Conservation (phyloP, 306 rosid species). For the Rosa rugosa region DNA sequence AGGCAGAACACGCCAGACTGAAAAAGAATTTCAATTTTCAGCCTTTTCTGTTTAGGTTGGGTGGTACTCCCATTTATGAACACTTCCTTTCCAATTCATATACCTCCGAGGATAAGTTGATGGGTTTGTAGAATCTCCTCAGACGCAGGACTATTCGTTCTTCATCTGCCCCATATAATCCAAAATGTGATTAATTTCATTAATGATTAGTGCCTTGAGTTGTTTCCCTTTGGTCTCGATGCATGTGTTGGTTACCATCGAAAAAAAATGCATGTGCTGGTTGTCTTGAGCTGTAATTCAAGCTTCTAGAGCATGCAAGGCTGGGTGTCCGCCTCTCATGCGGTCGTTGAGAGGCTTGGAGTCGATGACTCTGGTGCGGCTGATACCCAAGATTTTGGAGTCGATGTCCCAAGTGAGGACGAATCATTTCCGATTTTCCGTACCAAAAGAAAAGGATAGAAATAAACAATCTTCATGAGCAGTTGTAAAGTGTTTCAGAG, state of each 20-base stretch:
- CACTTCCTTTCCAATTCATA: constrained; percentile 40
- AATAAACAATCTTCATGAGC: too few species aligned
- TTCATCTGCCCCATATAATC: constrained; percentile 9
- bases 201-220: constrained; percentile 23
- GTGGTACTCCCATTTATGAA: constrained; percentile 38
- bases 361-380: constrained; percentile 43
- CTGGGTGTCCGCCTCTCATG: constrained; percentile 38
- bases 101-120: constrained; percentile 41
- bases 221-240: constrained; percentile 40
- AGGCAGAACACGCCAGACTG: constrained; percentile 30
- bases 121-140: constrained; percentile 33
- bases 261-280: constrained; percentile 12
- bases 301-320: constrained; percentile 34
- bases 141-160: constrained; percentile 25
- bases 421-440: too few species aligned
- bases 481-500: too few species aligned
- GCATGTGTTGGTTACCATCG: background rate
- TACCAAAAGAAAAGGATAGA: too few species aligned
- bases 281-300: constrained; percentile 38
- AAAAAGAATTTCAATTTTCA: constrained; percentile 32
- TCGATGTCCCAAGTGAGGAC: too few species aligned
- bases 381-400: too few species aligned
- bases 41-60: constrained; percentile 30
- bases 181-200: constrained; percentile 30
- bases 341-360: constrained; percentile 53